These are phyloP conservation scores for Oryza brachyantha DNA, from an alignment of 176 grass and related monocot species.

Conservation along the genomic window DNA sequence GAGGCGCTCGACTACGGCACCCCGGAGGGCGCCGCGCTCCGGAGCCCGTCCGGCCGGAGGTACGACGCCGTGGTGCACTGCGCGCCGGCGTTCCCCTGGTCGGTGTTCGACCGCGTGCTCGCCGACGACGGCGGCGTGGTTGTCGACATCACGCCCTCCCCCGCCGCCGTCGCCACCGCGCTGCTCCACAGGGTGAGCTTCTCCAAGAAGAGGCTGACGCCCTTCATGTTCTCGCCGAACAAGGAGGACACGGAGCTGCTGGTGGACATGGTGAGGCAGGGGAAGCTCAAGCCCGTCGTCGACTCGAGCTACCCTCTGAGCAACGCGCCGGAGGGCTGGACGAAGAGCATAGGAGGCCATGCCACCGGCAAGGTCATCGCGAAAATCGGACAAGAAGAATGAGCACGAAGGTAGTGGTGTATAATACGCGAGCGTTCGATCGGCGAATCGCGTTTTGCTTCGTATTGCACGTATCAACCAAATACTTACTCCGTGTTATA, in stretches of 20 bases:
- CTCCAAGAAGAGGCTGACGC: conserved; percentile 53
- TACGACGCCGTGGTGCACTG: conserved; percentile 70
- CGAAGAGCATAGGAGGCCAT: conserved; percentile 51
- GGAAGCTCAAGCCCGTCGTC: conserved; percentile 47
- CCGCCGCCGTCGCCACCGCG: conserved; percentile 24
- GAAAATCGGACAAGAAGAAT: conserved; percentile 12
- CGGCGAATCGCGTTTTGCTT: too few relatives aligned
- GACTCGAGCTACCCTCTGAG: conserved; percentile 52
- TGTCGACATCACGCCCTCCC: conserved; percentile 38
- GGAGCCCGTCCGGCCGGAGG: conserved; percentile 36
- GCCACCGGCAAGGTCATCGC: conserved; percentile 52
- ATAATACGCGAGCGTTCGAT: too few relatives aligned
- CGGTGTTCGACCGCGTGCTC: conserved; percentile 38
- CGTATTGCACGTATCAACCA: too few relatives aligned
- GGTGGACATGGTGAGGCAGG: conserved; percentile 35
- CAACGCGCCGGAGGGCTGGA: conserved; percentile 51
- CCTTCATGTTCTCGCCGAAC: conserved; percentile 37
- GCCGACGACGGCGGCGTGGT: conserved; percentile 50
- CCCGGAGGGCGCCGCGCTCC: conserved; percentile 33
- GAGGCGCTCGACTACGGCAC: conserved; percentile 63
- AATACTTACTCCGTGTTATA: too few relatives aligned
- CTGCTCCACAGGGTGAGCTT: conserved; percentile 42
- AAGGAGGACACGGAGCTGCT: conserved; percentile 46
- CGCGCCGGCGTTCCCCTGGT: conserved; percentile 46
- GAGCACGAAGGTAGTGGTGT: too few relatives aligned